phyloP scores from a whole-genome alignment of 2,329 filamentous ascomycete species.

The Tolypocladium capitatum region DNA sequence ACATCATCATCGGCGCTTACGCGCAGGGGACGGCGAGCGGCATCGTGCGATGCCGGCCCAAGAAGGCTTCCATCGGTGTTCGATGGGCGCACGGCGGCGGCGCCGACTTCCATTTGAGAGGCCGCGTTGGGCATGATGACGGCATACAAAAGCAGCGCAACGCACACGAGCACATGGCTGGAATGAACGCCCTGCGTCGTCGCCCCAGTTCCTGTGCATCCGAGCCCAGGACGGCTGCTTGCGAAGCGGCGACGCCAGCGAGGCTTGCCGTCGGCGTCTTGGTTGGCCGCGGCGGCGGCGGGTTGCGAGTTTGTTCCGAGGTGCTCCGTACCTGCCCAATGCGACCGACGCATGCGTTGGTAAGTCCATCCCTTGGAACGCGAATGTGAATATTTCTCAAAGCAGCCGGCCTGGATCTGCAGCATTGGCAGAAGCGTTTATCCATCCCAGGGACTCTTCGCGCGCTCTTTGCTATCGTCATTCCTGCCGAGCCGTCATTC shows the following conservation, averaged over 20 bases:
- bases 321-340: not conserved
- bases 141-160: not conserved
- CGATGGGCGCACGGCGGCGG: not conserved
- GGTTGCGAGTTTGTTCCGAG: not conserved
- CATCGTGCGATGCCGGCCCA: too few relatives aligned
- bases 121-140: not conserved
- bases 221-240: not conserved
- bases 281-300: not conserved
- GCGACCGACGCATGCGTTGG: not conserved
- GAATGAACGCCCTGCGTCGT: not conserved
- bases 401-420: not conserved
- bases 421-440: not conserved
- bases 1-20: too few relatives aligned
- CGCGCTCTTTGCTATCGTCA: not conserved
- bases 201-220: not conserved
- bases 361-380: not conserved
- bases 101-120: not conserved
- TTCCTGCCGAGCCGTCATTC: too few relatives aligned
- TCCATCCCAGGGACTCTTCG: not conserved
- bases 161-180: not conserved
- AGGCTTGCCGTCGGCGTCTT: not conserved
- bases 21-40: too few relatives aligned
- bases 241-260: not conserved
- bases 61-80: not conserved
- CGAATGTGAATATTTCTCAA: not conserved